Evolutionary conservation across 345 rosid species (phyloP).

Genomic region (Gossypium stocksii): DNA sequence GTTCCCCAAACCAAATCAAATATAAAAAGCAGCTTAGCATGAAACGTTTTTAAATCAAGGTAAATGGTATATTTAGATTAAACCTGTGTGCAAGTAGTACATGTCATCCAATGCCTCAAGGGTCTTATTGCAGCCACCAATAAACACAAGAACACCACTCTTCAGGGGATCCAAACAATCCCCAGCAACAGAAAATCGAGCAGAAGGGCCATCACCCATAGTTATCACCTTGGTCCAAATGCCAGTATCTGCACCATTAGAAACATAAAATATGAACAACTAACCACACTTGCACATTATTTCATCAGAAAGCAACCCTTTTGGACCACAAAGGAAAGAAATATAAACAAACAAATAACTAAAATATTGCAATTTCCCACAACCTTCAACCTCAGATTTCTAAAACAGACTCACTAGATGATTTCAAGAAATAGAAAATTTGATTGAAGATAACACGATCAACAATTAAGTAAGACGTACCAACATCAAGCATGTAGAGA

Average conservation of each 20-base stretch:
- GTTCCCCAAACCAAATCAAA: conserved; percentile 11
- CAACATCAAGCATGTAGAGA: conserved; percentile 78
- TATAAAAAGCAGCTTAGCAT: not conserved
- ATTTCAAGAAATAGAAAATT: conserved; percentile 1
- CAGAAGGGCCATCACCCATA: conserved; percentile 77
- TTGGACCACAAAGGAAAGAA: not conserved
- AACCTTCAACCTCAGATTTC: not conserved
- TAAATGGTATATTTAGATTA: conserved; percentile 15
- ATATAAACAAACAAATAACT: not conserved
- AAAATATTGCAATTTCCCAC: not conserved
- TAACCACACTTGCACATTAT: not conserved
- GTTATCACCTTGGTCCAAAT: conserved; percentile 74
- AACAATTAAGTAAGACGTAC: conserved; percentile 39
- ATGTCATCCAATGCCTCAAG: conserved; percentile 97
- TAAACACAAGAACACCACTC: conserved; percentile 67
- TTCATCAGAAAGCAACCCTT: not conserved
- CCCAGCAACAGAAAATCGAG: conserved; percentile 92
- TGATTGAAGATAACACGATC: conserved; percentile 5
- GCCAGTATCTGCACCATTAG: conserved; percentile 56
- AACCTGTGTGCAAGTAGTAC: conserved; percentile 88
- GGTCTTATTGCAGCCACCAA: conserved; percentile 93
- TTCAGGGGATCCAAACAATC: conserved; percentile 83
- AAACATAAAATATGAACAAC: conserved; percentile 7
- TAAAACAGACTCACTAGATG: not conserved
- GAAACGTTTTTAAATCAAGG: not conserved